These are phyloP conservation scores for Cordyceps militaris DNA, from an alignment of 2,329 filamentous ascomycete species.

Conservation along the genomic window DNA sequence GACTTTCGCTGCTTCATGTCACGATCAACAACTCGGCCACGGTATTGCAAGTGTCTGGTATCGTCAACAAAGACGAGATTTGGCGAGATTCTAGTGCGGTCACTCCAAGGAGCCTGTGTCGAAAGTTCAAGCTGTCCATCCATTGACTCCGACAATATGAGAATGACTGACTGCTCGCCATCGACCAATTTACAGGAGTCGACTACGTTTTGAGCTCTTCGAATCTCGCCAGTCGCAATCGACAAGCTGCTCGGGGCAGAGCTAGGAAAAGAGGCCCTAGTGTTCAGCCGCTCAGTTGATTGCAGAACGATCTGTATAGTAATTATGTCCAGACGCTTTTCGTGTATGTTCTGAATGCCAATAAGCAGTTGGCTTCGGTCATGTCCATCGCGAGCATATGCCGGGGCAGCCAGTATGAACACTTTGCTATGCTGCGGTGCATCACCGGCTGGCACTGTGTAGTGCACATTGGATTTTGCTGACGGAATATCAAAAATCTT, in stretches of 20 bases:
- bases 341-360: conserved; percentile 62
- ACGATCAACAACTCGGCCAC: conserved; percentile 43
- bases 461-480: conserved; percentile 54
- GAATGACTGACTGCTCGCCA: conserved; percentile 58
- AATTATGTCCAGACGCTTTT: conserved; percentile 61
- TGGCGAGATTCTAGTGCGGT: conserved; percentile 58
- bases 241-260: conserved; percentile 7
- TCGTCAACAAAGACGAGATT: conserved; percentile 55
- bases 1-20: conserved; percentile 42
- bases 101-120: conserved; percentile 69
- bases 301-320: conserved; percentile 49
- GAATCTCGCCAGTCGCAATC: conserved; percentile 36
- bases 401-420: conserved; percentile 58
- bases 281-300: neutral
- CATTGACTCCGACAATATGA: conserved; percentile 60
- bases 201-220: conserved; percentile 58
- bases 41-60: conserved; percentile 50
- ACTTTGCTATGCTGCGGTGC: conserved; percentile 52
- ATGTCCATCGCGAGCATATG: conserved; percentile 46
- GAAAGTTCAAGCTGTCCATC: conserved; percentile 60
- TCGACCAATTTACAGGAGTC: conserved; percentile 68
- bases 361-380: conserved; percentile 52
- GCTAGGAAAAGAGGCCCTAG: neutral
- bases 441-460: conserved; percentile 48
- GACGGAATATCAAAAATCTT: conserved; percentile 63